Evolutionary conservation across 2,329 filamentous ascomycete species (phyloP).

Genomic region (Colletotrichum lupini): DNA sequence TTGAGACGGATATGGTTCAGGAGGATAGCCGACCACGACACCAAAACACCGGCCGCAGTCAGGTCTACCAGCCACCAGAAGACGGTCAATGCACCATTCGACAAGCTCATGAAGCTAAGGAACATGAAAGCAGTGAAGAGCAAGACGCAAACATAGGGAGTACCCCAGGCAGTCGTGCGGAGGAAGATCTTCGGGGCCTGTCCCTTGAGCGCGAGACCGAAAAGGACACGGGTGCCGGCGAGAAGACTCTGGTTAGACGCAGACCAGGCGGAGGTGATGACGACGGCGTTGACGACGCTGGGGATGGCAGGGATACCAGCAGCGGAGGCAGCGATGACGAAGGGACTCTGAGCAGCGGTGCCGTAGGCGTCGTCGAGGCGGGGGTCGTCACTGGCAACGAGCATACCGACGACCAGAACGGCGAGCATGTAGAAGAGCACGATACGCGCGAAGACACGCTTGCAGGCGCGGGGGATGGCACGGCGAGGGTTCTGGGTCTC

Average conservation of each 20-base stretch:
- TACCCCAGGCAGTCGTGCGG: constrained; percentile 27
- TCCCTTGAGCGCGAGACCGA: constrained; percentile 63
- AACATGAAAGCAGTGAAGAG: constrained; percentile 67
- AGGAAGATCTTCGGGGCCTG: constrained; percentile 63
- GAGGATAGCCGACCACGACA: constrained; percentile 65
- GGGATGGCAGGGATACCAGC: constrained; percentile 65
- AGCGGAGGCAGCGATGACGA: constrained; percentile 62
- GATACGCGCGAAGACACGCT: constrained; percentile 42
- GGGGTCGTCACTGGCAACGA: constrained; percentile 63
- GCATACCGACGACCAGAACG: constrained; percentile 64
- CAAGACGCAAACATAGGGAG: constrained; percentile 49
- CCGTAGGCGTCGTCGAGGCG: constrained; percentile 61
- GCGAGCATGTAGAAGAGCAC: constrained; percentile 57
- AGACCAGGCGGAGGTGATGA: constrained; percentile 62
- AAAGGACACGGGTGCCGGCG: constrained; percentile 64
- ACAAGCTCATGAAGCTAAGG: constrained; percentile 71
- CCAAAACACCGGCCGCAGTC: constrained; percentile 62
- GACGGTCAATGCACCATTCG: constrained; percentile 67
- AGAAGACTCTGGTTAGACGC: constrained; percentile 66
- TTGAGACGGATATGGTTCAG: constrained; percentile 70
- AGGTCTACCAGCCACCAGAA: constrained; percentile 71
- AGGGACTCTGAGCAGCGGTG: constrained; percentile 60
- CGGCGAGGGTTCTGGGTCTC: constrained; percentile 57
- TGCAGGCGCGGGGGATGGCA: constrained; percentile 44
- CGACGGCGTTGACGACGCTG: constrained; percentile 65